Percentiles rank a stretch among this genome's conserved stretches.
phyloP scores from a whole-genome alignment of 1,139 yeast genomes.

The Yueomyces sp. region DNA sequence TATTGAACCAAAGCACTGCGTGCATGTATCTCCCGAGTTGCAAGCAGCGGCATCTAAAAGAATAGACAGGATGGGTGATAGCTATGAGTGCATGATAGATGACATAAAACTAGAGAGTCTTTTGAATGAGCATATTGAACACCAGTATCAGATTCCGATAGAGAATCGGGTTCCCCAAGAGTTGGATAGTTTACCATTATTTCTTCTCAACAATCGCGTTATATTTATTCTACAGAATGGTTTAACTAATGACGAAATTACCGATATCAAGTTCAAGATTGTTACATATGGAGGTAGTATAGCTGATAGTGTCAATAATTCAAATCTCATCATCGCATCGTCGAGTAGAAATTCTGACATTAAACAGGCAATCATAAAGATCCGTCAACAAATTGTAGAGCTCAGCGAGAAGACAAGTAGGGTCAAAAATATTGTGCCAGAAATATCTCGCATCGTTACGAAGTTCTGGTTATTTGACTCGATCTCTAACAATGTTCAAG shows the following conservation, averaged over 20 bases:
- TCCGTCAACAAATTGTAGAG: constrained; percentile 19
- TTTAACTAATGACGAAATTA: background rate
- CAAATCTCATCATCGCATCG: constrained; percentile 18
- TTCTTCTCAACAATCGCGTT: constrained; percentile 12
- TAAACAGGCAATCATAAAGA: constrained; percentile 1
- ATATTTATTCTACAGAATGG: constrained; percentile 2
- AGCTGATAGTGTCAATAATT: constrained; percentile 7
- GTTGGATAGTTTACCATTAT: constrained; percentile 11
- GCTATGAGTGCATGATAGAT: constrained; percentile 25
- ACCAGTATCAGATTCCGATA: constrained; percentile 1
- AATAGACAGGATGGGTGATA: constrained; percentile 45
- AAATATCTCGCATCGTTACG: constrained; percentile 38
- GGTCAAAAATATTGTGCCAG: constrained; percentile 6
- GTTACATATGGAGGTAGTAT: constrained; percentile 20
- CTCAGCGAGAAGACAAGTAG: constrained; percentile 10
- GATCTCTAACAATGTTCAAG: constrained; percentile 29
- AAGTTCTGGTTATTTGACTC: constrained; percentile 33
- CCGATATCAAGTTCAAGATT: constrained; percentile 4
- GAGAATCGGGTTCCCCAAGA: background rate
- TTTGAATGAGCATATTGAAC: background rate
- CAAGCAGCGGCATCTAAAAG: constrained; percentile 14
- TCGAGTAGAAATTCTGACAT: constrained; percentile 1
- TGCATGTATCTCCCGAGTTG: constrained; percentile 25
- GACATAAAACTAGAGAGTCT: too few relatives aligned
- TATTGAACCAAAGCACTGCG: constrained; percentile 49